Percentiles rank a stretch among this genome's conserved stretches.
These are phyloP conservation scores for Sporothrix pseudoabietina DNA, from an alignment of 2,329 filamentous ascomycete species.

Conservation along the genomic window DNA sequence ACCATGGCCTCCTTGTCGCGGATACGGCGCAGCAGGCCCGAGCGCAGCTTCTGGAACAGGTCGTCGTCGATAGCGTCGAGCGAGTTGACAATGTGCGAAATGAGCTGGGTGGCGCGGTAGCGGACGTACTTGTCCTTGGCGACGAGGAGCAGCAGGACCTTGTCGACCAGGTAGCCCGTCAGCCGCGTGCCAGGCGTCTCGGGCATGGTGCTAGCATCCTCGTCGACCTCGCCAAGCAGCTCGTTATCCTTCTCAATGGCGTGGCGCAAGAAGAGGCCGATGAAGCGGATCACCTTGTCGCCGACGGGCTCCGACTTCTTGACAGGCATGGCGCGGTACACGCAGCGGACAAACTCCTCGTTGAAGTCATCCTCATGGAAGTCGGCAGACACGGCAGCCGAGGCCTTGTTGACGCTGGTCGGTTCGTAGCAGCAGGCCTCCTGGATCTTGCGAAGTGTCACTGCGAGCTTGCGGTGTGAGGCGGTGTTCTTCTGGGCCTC, in stretches of 20 bases:
- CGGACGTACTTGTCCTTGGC: constrained; percentile 92
- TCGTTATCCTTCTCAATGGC: constrained; percentile 71
- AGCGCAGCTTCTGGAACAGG: constrained; percentile 78
- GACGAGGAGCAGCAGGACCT: constrained; percentile 72
- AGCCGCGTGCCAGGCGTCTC: constrained; percentile 85
- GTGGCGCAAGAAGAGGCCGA: constrained; percentile 82
- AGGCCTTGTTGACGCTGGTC: constrained; percentile 46
- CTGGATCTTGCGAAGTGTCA: constrained; percentile 86
- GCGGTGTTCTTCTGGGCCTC: constrained; percentile 89
- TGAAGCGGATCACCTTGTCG: constrained; percentile 81
- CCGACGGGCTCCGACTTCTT: constrained; percentile 91
- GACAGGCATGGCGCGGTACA: constrained; percentile 78
- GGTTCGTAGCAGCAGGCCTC: constrained; percentile 76
- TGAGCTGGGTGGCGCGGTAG: constrained; percentile 85
- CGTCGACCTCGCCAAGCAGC: constrained; percentile 64
- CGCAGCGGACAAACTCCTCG: constrained; percentile 77
- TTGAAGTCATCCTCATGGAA: constrained; percentile 89
- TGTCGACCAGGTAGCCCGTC: constrained; percentile 71
- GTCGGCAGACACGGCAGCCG: constrained; percentile 56
- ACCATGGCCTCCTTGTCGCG: constrained; percentile 94
- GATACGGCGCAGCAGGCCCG: constrained; percentile 79
- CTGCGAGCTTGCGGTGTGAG: constrained; percentile 84
- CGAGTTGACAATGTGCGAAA: constrained; percentile 89
- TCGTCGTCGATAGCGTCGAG: constrained; percentile 91
- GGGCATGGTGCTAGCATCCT: constrained; percentile 69